Base-by-base conservation (phyloP, 1,139 yeast species). In the Waltiozyma solani region DNA sequence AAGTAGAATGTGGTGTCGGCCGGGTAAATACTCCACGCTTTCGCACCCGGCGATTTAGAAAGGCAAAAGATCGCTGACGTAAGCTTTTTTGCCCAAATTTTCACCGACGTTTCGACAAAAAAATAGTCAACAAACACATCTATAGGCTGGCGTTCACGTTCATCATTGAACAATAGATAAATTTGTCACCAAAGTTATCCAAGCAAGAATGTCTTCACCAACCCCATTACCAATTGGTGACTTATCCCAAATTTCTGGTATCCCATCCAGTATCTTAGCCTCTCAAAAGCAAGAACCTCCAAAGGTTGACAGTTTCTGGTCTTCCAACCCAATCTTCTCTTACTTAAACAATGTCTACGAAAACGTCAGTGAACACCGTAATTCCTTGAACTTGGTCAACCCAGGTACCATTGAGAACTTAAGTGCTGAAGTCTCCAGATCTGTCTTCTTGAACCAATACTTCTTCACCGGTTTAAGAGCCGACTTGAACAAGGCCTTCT, bases 391-490 rank as follows among this genome's bases (percentile, higher is more conserved):
- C 42, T 75, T 91, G 58, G 67, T 76, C 52, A 86, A 87, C 66
- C 98, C 98, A 40, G 98, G 97, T 51, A 82, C 96, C 48, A 77
- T 86, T 60, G 98, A 91, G 68, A 86, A 87, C 68, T 70, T 91
- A 61, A 82, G 78, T 69, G 86, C 86, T 66, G 98, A 91, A 65
- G 96, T 87, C 42, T 68, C 89, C 49, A 80, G 91, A 64, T 97
- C 89, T 60, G 96, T 89, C 31, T 86, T 91, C 60, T 73, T 87
- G 57, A 78, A 73, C 59, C 95, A 87, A 60, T 84, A 85, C 67
- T 80, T 81, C 64, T 91, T 91, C 74, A 83, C 95, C 36, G 99
- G 99, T 44, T 74, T 93, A 57, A 82, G 96, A 62, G 98, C 98
- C 43, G 98, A 91, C 62, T 75, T 91, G 56, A 85, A 86, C 68